Evolutionary conservation across 352 stramenopile genomes (phyloP).

Genomic region (Pythium monospermum): DNA sequence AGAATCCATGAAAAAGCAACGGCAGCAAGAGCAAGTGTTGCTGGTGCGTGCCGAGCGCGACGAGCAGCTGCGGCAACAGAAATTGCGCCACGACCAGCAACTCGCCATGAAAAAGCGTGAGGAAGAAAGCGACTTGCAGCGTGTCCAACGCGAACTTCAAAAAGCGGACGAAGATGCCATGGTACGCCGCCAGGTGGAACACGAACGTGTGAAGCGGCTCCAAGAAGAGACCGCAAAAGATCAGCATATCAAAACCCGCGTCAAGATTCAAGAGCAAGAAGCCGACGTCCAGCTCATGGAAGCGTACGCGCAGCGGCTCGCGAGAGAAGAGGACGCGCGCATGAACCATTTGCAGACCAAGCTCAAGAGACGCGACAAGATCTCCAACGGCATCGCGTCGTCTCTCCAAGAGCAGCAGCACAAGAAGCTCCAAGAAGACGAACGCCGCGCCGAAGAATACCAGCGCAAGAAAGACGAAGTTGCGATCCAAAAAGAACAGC

Average conservation of each 20-base stretch:
- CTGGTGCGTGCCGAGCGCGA: conserved; percentile 55
- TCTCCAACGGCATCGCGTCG: conserved; percentile 30
- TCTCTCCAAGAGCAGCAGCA: conserved; percentile 46
- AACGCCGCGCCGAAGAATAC: conserved; percentile 54
- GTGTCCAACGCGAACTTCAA: conserved; percentile 46
- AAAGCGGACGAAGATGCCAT: conserved; percentile 39
- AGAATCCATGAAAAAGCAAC: conserved; percentile 46
- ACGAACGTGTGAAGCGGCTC: conserved; percentile 45
- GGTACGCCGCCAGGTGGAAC: conserved; percentile 31
- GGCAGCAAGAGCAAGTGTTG: conserved; percentile 39
- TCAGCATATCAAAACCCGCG: conserved; percentile 32
- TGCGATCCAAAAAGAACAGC: conserved; percentile 30
- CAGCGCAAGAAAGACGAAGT: conserved; percentile 48
- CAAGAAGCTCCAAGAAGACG: conserved; percentile 47
- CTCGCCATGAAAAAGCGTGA: conserved; percentile 32
- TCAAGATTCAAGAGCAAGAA: conserved; percentile 38
- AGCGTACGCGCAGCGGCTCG: conserved; percentile 51
- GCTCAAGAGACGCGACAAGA: conserved; percentile 38
- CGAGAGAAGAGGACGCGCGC: conserved; percentile 51
- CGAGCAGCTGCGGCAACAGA: conserved; percentile 53
- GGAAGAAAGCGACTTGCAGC: conserved; percentile 47
- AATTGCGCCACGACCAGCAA: conserved; percentile 28
- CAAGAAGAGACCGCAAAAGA: conserved; percentile 45
- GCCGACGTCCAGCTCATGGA: conserved; percentile 71
- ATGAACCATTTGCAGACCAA: conserved; percentile 37